Evolutionary conservation across 768 basidiomycete genomes (phyloP), one percentile per base, ranked within the genome.

Genomic region (Serendipita sp.): DNA sequence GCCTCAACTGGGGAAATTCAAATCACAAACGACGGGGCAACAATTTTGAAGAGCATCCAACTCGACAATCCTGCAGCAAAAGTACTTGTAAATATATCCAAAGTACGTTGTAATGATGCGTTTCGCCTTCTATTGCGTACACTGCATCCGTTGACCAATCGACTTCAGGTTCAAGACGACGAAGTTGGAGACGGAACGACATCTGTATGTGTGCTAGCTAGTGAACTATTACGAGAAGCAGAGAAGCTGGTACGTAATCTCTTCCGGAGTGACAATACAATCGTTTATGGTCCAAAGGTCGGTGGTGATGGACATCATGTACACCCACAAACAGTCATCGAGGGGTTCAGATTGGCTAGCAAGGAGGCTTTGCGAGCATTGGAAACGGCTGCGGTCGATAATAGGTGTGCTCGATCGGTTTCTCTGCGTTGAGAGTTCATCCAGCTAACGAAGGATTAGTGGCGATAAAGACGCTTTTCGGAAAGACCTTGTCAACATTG

Each of bases 1-100:
- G 83, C 74, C 1, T 90, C 92, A 3, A 82, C 86, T 0, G 91
- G 92, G 3, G 89, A 93, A 30, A 89, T 99, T 69, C 96, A 85
- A 66, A 95, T 99, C 56, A 99, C 96, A 11, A 99, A 99, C 74
- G 96, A 99, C 72, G 96, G 96, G 3, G 96, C 96, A 2, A 98
- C 96, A 51, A 99, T 98, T 69, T 82, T 99, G 63, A 98, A 97
- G 73, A 85, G 90, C 53, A 98, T 99, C 69, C 88, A 92, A 69
- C 84, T 99, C 66, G 96, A 99, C 75, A 98, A 99, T 72, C 90
- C 96, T 3, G 95, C 95, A 1, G 96, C 96, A 42, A 99, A 99
- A 79, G 97, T 99, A 72, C 81, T 99, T 62, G 96, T 99, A 69
- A 98, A 99, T 74, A 98, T 99, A 74, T 95, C 93, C 0, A 99